Evolutionary conservation across 1,139 yeast species (phyloP).

Genomic region (Protomyces inundatus): DNA sequence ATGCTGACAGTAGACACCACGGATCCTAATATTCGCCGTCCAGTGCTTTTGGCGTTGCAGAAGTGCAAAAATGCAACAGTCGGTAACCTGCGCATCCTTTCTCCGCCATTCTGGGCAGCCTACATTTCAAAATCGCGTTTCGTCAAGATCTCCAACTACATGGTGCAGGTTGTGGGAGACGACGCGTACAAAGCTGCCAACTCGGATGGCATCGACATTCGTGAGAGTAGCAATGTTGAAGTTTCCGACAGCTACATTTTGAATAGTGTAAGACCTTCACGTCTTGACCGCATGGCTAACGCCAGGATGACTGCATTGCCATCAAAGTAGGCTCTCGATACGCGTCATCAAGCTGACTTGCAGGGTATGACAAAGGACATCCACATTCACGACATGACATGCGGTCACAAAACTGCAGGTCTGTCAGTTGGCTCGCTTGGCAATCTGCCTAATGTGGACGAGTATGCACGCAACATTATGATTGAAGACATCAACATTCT

Average conservation of each 20-base stretch:
- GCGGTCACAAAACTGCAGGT: conserved; percentile 1
- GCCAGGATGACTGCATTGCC: neutral
- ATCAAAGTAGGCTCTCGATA: no score
- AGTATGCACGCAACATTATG: neutral
- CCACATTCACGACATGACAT: conserved; percentile 3
- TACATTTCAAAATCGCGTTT: neutral
- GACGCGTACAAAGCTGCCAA: no score
- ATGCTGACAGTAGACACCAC: neutral
- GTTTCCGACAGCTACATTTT: neutral
- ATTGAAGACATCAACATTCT: neutral
- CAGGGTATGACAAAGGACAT: neutral
- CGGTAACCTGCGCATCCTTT: neutral
- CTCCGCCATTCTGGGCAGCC: conserved; percentile 1
- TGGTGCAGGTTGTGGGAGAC: neutral
- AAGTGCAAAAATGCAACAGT: neutral
- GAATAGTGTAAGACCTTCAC: neutral
- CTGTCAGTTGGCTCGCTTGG: conserved; percentile 3
- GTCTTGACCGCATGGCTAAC: neutral
- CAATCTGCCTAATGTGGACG: neutral
- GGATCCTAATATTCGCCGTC: neutral
- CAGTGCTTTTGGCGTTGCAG: neutral
- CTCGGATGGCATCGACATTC: conserved; percentile 4
- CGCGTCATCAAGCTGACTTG: no score
- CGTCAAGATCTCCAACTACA: neutral
- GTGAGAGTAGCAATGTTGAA: neutral